Evolutionary conservation across 305 asterid species (phyloP).

Genomic region (Fraxinus platypoda): DNA sequence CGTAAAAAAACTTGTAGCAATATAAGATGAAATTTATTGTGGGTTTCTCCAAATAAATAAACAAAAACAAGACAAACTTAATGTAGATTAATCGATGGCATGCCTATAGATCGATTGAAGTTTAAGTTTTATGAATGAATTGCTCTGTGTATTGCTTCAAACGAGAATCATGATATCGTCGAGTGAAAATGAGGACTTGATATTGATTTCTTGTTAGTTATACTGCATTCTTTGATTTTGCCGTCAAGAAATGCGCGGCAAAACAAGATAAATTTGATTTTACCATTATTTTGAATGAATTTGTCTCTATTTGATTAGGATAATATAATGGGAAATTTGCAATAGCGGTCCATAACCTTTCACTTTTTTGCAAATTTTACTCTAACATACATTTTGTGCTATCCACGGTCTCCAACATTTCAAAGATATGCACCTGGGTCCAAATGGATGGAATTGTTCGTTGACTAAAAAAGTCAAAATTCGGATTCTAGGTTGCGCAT

Average conservation of each 20-base stretch:
- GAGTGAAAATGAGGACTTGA: background rate
- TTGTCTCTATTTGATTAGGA: background rate
- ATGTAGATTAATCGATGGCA: background rate
- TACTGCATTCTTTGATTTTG: background rate
- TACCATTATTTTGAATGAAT: background rate
- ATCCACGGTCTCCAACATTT: background rate
- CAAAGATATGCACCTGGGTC: background rate
- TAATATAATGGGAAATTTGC: background rate
- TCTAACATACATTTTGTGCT: background rate
- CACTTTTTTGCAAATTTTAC: background rate
- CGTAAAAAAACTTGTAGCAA: background rate
- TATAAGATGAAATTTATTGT: background rate
- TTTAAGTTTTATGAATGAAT: background rate
- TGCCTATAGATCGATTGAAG: background rate
- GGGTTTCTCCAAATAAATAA: background rate
- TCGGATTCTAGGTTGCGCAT: background rate
- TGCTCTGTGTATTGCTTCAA: background rate
- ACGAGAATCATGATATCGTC: background rate
- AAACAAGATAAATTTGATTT: background rate
- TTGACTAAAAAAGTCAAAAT: background rate
- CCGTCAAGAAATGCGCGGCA: background rate
- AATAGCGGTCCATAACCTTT: background rate
- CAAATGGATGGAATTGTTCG: background rate
- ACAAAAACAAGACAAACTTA: background rate
- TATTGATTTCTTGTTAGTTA: background rate